A percentile compares a stretch with the other conserved stretches of the same genome.
phyloP scores from a whole-genome alignment of 495 filamentous ascomycete genomes.

The Cercophora newfieldiana region DNA sequence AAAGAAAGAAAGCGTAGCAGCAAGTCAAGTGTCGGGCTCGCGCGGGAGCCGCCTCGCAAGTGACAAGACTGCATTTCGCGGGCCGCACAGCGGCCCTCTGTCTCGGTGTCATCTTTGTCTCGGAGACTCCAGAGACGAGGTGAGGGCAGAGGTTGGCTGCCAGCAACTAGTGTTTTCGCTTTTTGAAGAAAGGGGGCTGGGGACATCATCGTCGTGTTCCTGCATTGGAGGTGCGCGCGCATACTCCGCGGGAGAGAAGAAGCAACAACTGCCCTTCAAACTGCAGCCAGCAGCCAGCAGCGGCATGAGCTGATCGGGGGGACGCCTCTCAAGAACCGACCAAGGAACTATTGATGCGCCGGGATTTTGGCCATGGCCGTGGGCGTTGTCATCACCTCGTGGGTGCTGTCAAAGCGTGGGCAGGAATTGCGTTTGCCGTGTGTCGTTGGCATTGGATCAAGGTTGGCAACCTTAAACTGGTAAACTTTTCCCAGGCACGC shows the following conservation, averaged over 20 bases:
- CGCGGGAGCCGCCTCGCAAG: background rate
- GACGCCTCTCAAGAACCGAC: background rate
- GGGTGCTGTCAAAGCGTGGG: background rate
- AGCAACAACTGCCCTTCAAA: background rate
- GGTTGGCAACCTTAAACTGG: too few species aligned
- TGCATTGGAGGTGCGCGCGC: background rate
- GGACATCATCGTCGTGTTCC: background rate
- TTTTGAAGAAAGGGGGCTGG: background rate
- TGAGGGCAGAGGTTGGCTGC: background rate
- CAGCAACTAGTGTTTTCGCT: background rate
- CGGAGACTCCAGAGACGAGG: background rate
- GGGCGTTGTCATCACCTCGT: background rate
- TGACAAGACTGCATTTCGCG: background rate
- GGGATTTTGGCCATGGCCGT: background rate
- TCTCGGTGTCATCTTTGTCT: background rate
- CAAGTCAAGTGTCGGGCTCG: background rate
- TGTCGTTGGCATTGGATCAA: too few species aligned
- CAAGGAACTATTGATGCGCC: background rate
- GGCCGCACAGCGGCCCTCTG: background rate
- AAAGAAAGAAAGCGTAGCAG: background rate
- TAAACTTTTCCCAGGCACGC: too few species aligned
- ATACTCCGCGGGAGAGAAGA: conserved; percentile 5
- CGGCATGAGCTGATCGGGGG: background rate
- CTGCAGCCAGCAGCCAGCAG: background rate
- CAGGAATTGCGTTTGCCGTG: background rate